Percentiles rank a stretch among this genome's conserved stretches.
phyloP scores from a whole-genome alignment of 2,329 filamentous ascomycete species.

The Erysiphe neolycopersici region DNA sequence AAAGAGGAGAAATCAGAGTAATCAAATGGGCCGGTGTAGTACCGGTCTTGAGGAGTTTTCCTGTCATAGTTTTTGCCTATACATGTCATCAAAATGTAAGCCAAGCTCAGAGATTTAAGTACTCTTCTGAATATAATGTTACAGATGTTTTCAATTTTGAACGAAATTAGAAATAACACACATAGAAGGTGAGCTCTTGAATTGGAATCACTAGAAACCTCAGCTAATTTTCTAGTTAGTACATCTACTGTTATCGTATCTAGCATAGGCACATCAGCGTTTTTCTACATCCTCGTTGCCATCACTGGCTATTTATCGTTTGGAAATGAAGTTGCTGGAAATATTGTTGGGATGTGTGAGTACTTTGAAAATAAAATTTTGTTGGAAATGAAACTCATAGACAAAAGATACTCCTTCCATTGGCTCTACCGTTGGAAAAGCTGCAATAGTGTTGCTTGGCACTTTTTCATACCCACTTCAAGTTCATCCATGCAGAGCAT shows the following conservation, averaged over 20 bases:
- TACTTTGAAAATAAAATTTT: conserved; percentile 4
- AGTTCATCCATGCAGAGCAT: conserved; percentile 88
- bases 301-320: conserved; percentile 93
- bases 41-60: conserved; percentile 58
- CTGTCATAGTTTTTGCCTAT: conserved; percentile 96
- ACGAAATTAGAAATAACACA: conserved; percentile 72
- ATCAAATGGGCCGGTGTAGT: conserved; percentile 58
- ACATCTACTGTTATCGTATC: conserved; percentile 54
- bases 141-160: conserved; percentile 95
- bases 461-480: conserved; percentile 93
- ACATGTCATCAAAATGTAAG: conserved; percentile 89
- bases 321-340: conserved; percentile 66
- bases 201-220: too few relatives aligned
- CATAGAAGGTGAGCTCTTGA: conserved; percentile 21
- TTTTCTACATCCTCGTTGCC: conserved; percentile 70
- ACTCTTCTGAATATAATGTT: too few relatives aligned
- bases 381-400: neutral
- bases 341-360: conserved; percentile 82
- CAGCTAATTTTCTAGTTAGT: conserved; percentile 15
- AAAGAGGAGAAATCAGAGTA: conserved; percentile 47
- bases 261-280: conserved; percentile 71
- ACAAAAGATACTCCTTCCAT: conserved; percentile 37
- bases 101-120: too few relatives aligned
- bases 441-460: conserved; percentile 84
- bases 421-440: conserved; percentile 74